These are phyloP conservation scores for Lobulomyces angularis DNA, from an alignment of 192 early-diverging fungal genomes.

Conservation along the genomic window DNA sequence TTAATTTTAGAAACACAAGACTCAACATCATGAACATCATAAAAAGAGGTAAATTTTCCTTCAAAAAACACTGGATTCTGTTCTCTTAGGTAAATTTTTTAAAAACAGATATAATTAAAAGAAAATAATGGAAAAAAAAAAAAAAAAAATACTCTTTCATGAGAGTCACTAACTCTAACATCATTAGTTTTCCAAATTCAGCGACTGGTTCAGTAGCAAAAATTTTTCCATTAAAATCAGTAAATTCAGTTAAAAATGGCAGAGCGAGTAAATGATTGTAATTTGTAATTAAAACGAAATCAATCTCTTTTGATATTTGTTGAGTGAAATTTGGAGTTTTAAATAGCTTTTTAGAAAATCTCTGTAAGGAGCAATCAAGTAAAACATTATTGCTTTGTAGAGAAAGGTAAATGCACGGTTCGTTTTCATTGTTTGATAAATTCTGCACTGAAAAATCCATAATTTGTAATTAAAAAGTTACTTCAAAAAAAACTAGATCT, in stretches of 20 bases:
- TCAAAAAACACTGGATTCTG: neutral
- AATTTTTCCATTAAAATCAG: constrained; percentile 60
- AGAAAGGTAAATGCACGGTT: no score
- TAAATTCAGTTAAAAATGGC: constrained; percentile 74
- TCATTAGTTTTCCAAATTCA: constrained; percentile 54
- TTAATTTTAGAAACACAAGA: constrained; percentile 48
- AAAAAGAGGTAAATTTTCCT: constrained; percentile 28
- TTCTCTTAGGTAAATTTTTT: neutral
- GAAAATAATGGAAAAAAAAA: constrained; percentile 13
- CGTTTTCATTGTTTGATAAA: no score
- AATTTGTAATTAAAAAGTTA: no score
- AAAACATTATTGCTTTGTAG: no score
- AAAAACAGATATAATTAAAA: constrained; percentile 6
- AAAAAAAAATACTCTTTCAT: constrained; percentile 14
- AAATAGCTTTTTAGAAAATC: no score
- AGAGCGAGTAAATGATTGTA: constrained; percentile 61
- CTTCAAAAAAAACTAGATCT: no score
- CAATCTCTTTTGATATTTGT: no score
- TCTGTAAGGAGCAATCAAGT: no score
- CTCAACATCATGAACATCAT: constrained; percentile 40
- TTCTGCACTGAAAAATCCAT: no score
- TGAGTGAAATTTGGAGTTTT: no score
- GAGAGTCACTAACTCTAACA: constrained; percentile 53
- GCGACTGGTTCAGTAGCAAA: constrained; percentile 72
- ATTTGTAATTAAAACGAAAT: constrained; percentile 65